Conservation (phyloP, 768 basidiomycete species). For the Boletus patriciae region DNA sequence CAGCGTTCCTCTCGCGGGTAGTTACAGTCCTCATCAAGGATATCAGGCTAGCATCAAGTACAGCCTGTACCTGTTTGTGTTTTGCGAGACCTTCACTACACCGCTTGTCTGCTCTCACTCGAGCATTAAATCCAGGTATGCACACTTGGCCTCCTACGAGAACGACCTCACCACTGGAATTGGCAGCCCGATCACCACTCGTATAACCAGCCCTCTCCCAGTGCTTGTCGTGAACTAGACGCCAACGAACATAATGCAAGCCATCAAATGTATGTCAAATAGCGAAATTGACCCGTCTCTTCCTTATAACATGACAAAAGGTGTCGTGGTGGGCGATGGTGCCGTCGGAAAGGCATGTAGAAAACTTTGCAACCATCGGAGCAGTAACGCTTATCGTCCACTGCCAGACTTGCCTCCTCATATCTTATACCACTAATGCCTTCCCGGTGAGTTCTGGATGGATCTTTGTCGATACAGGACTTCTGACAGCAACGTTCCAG, state of each 20-base stretch:
- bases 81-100: constrained; percentile 3
- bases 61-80: constrained; percentile 16
- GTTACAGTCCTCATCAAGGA: constrained; percentile 24
- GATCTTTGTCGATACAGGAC: constrained; percentile 10
- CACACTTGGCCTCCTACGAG: neutral
- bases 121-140: constrained; percentile 5
- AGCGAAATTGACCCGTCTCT: constrained; percentile 12
- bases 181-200: constrained; percentile 17
- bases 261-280: constrained; percentile 78
- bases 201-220: constrained; percentile 11
- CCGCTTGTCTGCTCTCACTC: neutral
- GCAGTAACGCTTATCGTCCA: constrained; percentile 13
- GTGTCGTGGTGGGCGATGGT: constrained; percentile 98
- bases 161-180: constrained; percentile 11
- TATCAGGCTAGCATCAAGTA: constrained; percentile 30
- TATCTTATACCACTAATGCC: constrained; percentile 98
- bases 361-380: constrained; percentile 3
- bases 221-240: constrained; percentile 17
- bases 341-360: constrained; percentile 90
- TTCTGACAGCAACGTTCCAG: constrained; percentile 41
- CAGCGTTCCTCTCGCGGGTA: constrained; percentile 17
- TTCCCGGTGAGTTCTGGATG: constrained; percentile 69
- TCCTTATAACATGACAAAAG: constrained; percentile 47
- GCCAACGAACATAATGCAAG: constrained; percentile 59
- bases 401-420: constrained; percentile 90